Percentiles rank a stretch among this genome's conserved stretches.
Conservation (phyloP, 805 yeast species). For the Candida hispaniensis region DNA sequence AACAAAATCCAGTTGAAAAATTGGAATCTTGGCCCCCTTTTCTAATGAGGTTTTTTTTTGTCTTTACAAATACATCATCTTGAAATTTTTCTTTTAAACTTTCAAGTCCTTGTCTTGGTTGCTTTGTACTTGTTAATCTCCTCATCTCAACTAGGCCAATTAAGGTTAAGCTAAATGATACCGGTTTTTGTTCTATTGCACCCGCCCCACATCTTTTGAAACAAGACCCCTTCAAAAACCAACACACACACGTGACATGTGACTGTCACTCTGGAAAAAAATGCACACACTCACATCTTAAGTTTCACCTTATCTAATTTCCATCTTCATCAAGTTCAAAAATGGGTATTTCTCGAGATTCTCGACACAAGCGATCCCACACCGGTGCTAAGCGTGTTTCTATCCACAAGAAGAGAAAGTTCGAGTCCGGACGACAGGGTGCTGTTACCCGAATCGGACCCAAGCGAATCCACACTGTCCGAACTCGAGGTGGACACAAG, state of each 20-base stretch:
- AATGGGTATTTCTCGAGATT: conserved; percentile 99
- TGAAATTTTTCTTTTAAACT: conserved; percentile 1
- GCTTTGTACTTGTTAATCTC: background rate
- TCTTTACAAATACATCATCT: too few species aligned
- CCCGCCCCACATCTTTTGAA: too few species aligned
- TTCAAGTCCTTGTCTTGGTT: background rate
- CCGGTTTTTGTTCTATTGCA: too few species aligned
- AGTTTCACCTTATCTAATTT: too few species aligned
- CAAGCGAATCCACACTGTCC: conserved; percentile 97
- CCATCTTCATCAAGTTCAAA: conserved; percentile 32
- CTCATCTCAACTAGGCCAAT: too few species aligned
- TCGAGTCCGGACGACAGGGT: conserved; percentile 98
- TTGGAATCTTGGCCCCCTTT: too few species aligned
- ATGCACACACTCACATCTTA: conserved; percentile 61
- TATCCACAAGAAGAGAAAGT: conserved; percentile 99
- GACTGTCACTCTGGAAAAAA: conserved; percentile 88
- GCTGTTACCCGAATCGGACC: conserved; percentile 99
- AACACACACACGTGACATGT: too few species aligned
- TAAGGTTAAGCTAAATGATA: too few species aligned
- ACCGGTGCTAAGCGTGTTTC: conserved; percentile 99
- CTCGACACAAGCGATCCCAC: conserved; percentile 99
- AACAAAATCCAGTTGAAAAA: too few species aligned
- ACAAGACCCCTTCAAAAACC: too few species aligned
- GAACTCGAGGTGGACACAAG: conserved; percentile 99
- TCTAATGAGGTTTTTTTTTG: too few species aligned